Evolutionary conservation across 2,329 filamentous ascomycete species (phyloP), one percentile per base, ranked within the genome.

Genomic region (Zymoseptoria pseudotritici): DNA sequence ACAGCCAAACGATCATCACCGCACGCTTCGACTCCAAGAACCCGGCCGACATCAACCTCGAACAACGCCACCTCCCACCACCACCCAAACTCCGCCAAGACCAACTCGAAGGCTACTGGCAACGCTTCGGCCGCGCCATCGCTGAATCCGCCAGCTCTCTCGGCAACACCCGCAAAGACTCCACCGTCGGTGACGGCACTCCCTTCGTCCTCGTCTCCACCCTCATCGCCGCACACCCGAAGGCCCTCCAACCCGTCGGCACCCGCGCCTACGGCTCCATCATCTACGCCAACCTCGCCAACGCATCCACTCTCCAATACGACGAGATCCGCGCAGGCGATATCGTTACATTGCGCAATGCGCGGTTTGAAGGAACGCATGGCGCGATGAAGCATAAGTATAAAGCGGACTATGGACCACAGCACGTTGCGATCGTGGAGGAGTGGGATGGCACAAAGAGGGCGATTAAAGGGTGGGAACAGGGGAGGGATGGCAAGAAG

Each of bases 371-470:
- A 75, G 94, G 94, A 61, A 90, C 93, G 67, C 67, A 70, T 42
- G 94, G 94, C 1, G 84, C 91, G 4, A 92, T 99, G 89, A 92
- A 97, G 72, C 88, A 90, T 66, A 97, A 97, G 74, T 99, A 99
- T 74, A 87, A 82, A 54, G 79, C 85, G 56, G 94, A 99, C 67
- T 90, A 97, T 1, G 71, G 69, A 1, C 46, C 62, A 6, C 83
- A 93, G 64, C 94, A 99, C 70, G 93, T 97, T 0, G 94, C 84
- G 2, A 79, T 99, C 2, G 93, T 99, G 3, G 84, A 91, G 9
- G 94, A 99, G 74, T 99, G 94, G 94, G 94, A 99, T 74, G 94
- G 94, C 2, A 96, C 91, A 50, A 96, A 97, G 83, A 96, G 96
- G 82, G 97, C 97, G 81, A 88, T 99, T 24, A 80, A 92, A 26